Evolutionary conservation across 176 grass and related monocot species (phyloP).

Genomic region (Carex kokanica): DNA sequence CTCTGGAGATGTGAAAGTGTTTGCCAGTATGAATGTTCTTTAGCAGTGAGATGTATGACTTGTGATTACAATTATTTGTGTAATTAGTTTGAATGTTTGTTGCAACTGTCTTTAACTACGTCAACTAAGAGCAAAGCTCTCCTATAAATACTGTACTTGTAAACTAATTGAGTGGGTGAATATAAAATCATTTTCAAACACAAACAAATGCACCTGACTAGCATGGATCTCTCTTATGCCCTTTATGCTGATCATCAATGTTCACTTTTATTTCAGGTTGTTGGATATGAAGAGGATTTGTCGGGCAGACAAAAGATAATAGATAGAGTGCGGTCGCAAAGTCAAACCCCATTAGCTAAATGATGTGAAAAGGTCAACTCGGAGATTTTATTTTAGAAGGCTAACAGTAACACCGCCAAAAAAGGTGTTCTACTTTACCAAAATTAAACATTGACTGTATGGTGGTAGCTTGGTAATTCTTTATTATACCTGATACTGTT

Average conservation of each 20-base stretch:
- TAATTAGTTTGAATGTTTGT: too few species aligned
- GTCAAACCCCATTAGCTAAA: conserved; percentile 28
- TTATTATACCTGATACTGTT: background rate
- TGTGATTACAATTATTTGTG: too few species aligned
- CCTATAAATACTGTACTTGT: too few species aligned
- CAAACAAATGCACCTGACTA: background rate
- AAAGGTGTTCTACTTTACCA: background rate
- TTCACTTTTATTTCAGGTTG: conserved; percentile 36
- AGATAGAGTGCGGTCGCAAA: conserved; percentile 68
- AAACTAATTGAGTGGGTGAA: too few species aligned
- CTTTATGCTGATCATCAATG: background rate
- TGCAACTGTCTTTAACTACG: too few species aligned
- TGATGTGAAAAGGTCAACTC: background rate
- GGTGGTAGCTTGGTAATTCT: background rate
- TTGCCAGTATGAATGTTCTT: too few species aligned
- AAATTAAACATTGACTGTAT: background rate
- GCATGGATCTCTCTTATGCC: background rate
- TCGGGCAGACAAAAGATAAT: conserved; percentile 93
- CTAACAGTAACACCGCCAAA: background rate
- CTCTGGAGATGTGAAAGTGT: too few species aligned
- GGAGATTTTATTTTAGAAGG: background rate
- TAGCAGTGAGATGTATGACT: too few species aligned
- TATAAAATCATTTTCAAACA: too few species aligned
- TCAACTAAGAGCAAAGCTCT: too few species aligned
- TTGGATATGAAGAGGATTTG: conserved; percentile 86